Evolutionary conservation across 2,329 filamentous ascomycete species (phyloP), one percentile per base, ranked within the genome.

Genomic region (Exophiala phaeomuriformis): DNA sequence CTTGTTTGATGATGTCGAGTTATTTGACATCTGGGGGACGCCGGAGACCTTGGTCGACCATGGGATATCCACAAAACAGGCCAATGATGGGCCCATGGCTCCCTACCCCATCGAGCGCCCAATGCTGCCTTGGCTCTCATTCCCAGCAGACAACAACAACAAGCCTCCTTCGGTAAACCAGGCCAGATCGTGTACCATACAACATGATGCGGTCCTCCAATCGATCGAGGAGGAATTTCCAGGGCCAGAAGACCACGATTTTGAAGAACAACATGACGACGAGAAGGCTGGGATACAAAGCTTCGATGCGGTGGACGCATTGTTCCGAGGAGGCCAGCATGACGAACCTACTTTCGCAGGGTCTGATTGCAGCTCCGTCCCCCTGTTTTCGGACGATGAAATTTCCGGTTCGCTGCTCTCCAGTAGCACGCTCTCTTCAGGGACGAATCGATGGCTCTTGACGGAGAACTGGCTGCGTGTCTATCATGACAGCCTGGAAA

Each of bases 401-500:
- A 6, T 44, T 28, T 40, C 48, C 7, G 27, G 40, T 6, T 36
- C 40, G 3, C 12, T 51, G 19, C 19, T 47, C 1, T 47, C 41
- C 12, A 27, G 7, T 12, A 32, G 37, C 6, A 29, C 19, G n/a
- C 33, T 49, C 10, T 12, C 46, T 2, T 46, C 35, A 28, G 43
- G 28, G 7, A 49, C 46, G 4, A 53, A 53, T 27, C 33, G 43
- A 19, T 53, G 41, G 33, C 35, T 53, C n/a, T 40, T 53, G 10
- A 28, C 51, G 5, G 27, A 48, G 19, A 53, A 46, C 28, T 41
- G 43, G 44, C 30, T 44, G 30, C 45, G 31, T 7, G 44, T 55
- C 5, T 55, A 55, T 40, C 44, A 47, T 41, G 53, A 55, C 40
- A 51, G 40, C 32, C 12, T 55, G n/a, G 53, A 55, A 30, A 52